Base-by-base conservation (phyloP, 2,329 filamentous ascomycete genomes). In the Pseudogymnoascus sp. region DNA sequence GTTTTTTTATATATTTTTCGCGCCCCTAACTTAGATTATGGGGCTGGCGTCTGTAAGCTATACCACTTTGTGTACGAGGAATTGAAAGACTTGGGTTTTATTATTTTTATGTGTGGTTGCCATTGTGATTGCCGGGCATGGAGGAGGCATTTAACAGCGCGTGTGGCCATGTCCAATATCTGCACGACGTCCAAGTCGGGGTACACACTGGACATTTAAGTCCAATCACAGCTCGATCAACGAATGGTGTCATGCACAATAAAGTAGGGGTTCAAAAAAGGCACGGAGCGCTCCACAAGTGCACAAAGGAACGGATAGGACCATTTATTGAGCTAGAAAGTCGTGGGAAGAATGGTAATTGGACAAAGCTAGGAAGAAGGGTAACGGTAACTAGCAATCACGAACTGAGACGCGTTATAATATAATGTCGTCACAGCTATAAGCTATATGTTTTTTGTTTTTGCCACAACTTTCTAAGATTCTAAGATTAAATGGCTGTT, bases 41-140 rank as follows among this genome's bases (percentile, higher is more conserved):
- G 50, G 50, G 50, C 50, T 56, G 50, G 50, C 50, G 50, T 56
- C 50, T 56, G 50, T 56, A 56, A 53, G 50, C 28, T 56, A 56
- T 56, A 56, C 50, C 50, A 56, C 50, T 56, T 56, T 56, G 50
- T 56, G 50, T 56, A 56, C 50, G 50, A 56, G 50, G 50, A 56
- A 56, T 56, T 33, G 50, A 56, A 56, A 56, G 25, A 56, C 28
- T 56, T 56, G 50, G 28, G 50, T 33, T 33, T 56, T 56, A 33
- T 56, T 56, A 56, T 56, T 14, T 18, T 3, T 31, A 2, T 8
- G 47, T 18, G 47, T 53, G 5, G 5, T 31, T 56, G 14, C 7
- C 2, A 25, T 7, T 50, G 44, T n/a, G 44, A 18, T 56, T 56
- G 28, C 5, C 12, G 23, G 23, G 23, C 14, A 53, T 14, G n/a